phyloP scores from a whole-genome alignment of 345 rosid genomes.

The Chamaenerion angustifolium region DNA sequence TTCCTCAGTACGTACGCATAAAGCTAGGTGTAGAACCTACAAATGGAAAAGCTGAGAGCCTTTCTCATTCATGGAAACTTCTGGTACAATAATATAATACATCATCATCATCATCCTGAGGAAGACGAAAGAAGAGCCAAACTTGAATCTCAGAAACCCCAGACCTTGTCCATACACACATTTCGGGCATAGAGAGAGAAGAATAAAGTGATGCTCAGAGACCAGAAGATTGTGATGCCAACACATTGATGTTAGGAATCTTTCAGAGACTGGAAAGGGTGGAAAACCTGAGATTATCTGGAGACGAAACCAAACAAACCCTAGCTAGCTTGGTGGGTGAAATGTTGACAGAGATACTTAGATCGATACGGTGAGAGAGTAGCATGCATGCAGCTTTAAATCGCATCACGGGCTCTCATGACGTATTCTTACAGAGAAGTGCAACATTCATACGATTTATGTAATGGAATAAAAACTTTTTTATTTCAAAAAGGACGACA shows the following conservation, averaged over 20 bases:
- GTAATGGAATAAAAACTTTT: no score
- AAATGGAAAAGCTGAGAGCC: no score
- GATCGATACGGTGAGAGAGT: not conserved
- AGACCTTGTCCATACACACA: no score
- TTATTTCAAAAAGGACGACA: no score
- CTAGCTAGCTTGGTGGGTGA: no score
- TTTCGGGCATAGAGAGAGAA: not conserved
- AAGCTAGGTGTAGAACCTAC: no score
- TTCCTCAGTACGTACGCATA: no score
- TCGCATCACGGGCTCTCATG: conserved; percentile 29
- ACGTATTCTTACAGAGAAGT: conserved; percentile 21
- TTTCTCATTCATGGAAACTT: not conserved
- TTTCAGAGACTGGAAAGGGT: not conserved
- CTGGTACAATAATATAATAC: no score
- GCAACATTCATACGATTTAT: no score
- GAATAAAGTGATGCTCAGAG: not conserved
- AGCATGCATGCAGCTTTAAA: conserved; percentile 23
- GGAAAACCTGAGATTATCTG: not conserved
- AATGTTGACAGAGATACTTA: not conserved
- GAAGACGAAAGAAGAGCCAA: conserved; percentile 1
- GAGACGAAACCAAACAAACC: no score
- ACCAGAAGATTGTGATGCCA: not conserved
- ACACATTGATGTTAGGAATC: conserved; percentile 2
- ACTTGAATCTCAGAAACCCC: conserved; percentile 5
- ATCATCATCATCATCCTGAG: not conserved